Conservation (phyloP, 345 rosid genomes). For the Conringia planisiliqua region DNA sequence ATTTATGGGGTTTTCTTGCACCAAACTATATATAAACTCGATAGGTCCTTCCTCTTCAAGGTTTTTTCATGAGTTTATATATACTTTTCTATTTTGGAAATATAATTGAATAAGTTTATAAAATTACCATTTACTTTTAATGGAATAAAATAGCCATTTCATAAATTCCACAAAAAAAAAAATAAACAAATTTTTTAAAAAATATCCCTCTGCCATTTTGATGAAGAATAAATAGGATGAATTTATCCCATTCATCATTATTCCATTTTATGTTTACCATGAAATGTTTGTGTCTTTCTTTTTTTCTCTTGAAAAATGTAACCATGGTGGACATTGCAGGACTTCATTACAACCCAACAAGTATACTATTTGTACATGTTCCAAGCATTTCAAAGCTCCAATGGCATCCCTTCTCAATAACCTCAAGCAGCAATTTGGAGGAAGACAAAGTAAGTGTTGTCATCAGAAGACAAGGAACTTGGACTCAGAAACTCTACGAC, state of each 20-base stretch:
- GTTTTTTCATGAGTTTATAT: neutral
- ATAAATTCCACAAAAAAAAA: neutral
- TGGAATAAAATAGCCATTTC: neutral
- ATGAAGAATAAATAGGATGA: too few species aligned
- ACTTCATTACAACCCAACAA: neutral
- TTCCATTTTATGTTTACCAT: too few species aligned
- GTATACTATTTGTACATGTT: neutral
- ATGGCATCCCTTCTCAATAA: neutral
- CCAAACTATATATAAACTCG: neutral
- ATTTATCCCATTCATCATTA: too few species aligned
- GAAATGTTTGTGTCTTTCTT: neutral
- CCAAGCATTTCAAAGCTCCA: neutral
- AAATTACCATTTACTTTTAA: neutral
- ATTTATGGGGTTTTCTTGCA: neutral
- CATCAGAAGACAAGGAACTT: slow-evolving; percentile 2
- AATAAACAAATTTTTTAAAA: too few species aligned
- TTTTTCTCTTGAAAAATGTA: neutral
- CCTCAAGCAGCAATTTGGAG: neutral
- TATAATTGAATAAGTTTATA: neutral
- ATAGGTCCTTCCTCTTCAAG: neutral
- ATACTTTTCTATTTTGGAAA: neutral
- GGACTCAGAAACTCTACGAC: neutral
- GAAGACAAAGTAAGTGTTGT: neutral
- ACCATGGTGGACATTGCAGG: neutral
- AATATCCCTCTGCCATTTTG: too few species aligned